Evolutionary conservation across 805 yeast genomes (phyloP), one percentile per base, ranked within the genome.

Genomic region (Schizosaccharomyces lindneri): DNA sequence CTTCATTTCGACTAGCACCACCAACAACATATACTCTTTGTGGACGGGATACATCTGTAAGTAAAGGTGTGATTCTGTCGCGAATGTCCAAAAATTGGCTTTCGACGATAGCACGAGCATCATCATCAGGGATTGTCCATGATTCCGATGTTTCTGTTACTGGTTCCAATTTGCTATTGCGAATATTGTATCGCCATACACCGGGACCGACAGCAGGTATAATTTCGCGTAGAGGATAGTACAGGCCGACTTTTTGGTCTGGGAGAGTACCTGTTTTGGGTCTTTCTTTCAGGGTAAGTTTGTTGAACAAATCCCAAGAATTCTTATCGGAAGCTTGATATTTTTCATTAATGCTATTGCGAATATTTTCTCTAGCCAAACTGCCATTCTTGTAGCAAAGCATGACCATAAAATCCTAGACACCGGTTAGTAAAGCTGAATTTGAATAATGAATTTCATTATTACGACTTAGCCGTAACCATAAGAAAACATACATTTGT

Each of bases 361-460:
- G 76, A 11, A 87, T 75, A 63, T 77, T 76, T 67, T 88, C 95
- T 65, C 97, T 75, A 0, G 96, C 95, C 60, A 88, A 73, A 0
- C 95, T 79, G 0, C 97, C 96, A 70, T 88, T 88, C 68, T 94
- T 85, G 70, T 88, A 88, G 70, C 97, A 88, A 62, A 89, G 80
- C 97, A 88, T 88, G 27, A 94, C 95, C 96, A 88, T 89, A 70
- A 81, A 88, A 46, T 83, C 81, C 46, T 46, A 46, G 17, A 46
- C 13, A 19, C 51, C 24, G 41, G 41, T 36, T 36, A 36, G 41
- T 36, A 36, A 36, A 36, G 11, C 15, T 9, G 9, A 36, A 3
- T 13, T 11, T 3, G 9, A 36, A 9, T 3, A 36, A 36, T 11
- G 41, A 2, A 36, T 7, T 7, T 36, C 1, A 36, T 11, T 13